phyloP scores from a whole-genome alignment of 352 stramenopile species.

The Phytopythium ostracodes region DNA sequence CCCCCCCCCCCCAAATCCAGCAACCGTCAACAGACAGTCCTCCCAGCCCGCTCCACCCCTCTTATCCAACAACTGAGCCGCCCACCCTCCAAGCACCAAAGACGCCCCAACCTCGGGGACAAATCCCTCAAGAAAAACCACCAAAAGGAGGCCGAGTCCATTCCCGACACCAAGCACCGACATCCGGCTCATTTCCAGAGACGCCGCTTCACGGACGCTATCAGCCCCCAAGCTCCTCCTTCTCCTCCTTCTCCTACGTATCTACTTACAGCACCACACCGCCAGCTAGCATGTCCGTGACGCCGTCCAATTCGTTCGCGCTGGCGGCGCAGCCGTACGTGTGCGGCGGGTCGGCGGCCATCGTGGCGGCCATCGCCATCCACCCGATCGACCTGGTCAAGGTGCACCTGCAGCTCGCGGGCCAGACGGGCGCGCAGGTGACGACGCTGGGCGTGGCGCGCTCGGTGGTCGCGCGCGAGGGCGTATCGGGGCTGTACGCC shows the following conservation, averaged over 20 bases:
- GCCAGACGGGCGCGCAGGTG: slow-evolving; percentile 74
- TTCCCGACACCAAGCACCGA: slow-evolving; percentile 1
- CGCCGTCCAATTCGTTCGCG: slow-evolving; percentile 40
- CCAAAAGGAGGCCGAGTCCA: too few relatives aligned
- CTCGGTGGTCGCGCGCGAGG: slow-evolving; percentile 78
- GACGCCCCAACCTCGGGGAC: not conserved
- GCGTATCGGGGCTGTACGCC: slow-evolving; percentile 78
- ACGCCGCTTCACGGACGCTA: not conserved
- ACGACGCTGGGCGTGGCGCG: slow-evolving; percentile 70
- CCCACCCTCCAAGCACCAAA: slow-evolving; percentile 15
- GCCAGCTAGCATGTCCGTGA: slow-evolving; percentile 23
- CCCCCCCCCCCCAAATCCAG: too few relatives aligned
- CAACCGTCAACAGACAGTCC: too few relatives aligned
- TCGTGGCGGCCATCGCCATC: slow-evolving; percentile 79
- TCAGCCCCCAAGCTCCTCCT: too few relatives aligned
- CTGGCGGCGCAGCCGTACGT: slow-evolving; percentile 69
- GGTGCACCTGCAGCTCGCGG: slow-evolving; percentile 85
- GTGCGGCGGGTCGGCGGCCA: slow-evolving; percentile 66
- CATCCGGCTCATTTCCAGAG: not conserved
- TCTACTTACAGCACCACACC: not conserved
- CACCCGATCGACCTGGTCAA: slow-evolving; percentile 92
- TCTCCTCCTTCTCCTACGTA: too few relatives aligned
- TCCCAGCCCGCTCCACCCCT: slow-evolving; percentile 1
- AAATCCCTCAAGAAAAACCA: slow-evolving; percentile 1
- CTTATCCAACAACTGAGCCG: not conserved